Conservation (phyloP, 495 filamentous ascomycete species). For the Chaetomium fimeti region DNA sequence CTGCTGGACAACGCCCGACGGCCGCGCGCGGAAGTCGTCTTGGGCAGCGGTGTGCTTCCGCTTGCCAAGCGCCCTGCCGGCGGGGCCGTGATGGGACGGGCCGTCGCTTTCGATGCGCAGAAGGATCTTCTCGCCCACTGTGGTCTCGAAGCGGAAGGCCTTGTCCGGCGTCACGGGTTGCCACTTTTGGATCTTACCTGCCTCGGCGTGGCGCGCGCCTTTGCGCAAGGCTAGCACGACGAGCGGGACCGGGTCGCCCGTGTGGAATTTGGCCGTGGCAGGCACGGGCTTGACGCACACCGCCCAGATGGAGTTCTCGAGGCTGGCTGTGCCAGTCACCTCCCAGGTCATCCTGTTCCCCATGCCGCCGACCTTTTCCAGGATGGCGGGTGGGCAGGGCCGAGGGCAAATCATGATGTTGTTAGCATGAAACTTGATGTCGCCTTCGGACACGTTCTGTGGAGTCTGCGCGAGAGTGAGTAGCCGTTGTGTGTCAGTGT, state of each 20-base stretch:
- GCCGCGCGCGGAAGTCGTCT: constrained; percentile 42
- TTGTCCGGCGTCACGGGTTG: constrained; percentile 67
- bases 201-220: constrained; percentile 73
- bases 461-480: constrained; percentile 65
- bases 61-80: constrained; percentile 40
- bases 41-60: constrained; percentile 55
- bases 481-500: constrained; percentile 65
- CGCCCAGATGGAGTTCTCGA: constrained; percentile 84
- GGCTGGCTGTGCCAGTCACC: constrained; percentile 69
- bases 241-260: constrained; percentile 69
- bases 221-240: constrained; percentile 72
- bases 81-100: constrained; percentile 42
- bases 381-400: constrained; percentile 61
- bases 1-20: neutral
- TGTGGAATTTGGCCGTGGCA: constrained; percentile 61
- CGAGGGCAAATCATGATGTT: constrained; percentile 84
- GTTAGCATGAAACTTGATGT: constrained; percentile 82
- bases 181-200: constrained; percentile 81
- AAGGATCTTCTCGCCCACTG: constrained; percentile 81
- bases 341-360: constrained; percentile 80
- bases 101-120: constrained; percentile 73
- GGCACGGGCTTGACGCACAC: constrained; percentile 73
- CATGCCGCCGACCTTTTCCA: constrained; percentile 81
- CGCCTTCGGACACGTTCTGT: constrained; percentile 53
- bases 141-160: constrained; percentile 67